phyloP scores from a whole-genome alignment of 1,284 basidiomycete species.

The Singerocomus inundabilis region DNA sequence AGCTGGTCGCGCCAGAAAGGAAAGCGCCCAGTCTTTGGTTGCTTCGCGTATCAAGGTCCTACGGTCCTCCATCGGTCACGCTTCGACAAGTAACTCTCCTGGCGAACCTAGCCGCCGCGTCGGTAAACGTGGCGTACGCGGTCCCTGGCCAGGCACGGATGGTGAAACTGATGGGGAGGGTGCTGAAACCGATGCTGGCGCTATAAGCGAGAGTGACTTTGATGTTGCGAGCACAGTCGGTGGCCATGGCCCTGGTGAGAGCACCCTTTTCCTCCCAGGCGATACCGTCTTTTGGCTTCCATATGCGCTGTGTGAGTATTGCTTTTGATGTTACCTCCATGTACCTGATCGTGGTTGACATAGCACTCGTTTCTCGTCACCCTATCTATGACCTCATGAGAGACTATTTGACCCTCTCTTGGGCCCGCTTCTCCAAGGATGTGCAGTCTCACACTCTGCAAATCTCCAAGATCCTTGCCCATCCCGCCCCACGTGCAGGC shows the following conservation, averaged over 20 bases:
- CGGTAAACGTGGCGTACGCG: constrained; percentile 55
- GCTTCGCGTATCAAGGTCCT: constrained; percentile 64
- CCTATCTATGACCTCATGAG: constrained; percentile 93
- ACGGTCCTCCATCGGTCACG: constrained; percentile 47
- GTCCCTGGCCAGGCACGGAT: constrained; percentile 68
- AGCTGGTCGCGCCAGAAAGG: constrained; percentile 71
- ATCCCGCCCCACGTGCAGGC: constrained; percentile 83
- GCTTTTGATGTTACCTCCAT: not conserved
- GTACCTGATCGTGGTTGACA: constrained; percentile 7
- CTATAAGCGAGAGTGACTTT: constrained; percentile 79
- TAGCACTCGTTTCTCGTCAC: constrained; percentile 84
- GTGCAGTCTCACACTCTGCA: constrained; percentile 84
- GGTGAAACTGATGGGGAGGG: constrained; percentile 69
- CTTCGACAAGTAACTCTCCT: constrained; percentile 42
- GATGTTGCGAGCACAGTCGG: constrained; percentile 69
- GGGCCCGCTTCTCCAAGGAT: constrained; percentile 91
- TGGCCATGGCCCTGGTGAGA: constrained; percentile 78
- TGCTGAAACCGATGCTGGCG: constrained; percentile 67
- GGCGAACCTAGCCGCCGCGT: constrained; percentile 53
- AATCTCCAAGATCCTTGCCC: constrained; percentile 80
- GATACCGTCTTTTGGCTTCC: constrained; percentile 93
- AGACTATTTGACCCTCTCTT: constrained; percentile 88
- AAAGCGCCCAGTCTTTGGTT: constrained; percentile 70
- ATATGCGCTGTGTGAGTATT: constrained; percentile 78
- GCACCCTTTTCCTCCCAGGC: constrained; percentile 80